These are phyloP conservation scores for Barbarea vulgaris DNA, from an alignment of 345 rosid genomes.

Conservation along the genomic window DNA sequence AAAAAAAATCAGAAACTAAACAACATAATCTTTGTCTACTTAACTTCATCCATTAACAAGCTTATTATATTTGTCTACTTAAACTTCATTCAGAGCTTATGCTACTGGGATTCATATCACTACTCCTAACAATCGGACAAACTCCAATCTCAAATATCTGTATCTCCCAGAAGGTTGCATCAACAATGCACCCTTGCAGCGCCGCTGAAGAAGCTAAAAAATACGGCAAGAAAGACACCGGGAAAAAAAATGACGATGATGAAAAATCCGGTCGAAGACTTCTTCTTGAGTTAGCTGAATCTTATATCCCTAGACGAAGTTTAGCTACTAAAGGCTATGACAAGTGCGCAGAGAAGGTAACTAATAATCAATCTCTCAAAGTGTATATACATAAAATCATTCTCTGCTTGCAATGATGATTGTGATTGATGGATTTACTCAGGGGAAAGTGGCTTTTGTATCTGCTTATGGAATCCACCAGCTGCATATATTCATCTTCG, in stretches of 20 bases:
- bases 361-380: neutral
- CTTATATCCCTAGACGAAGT: constrained; percentile 49
- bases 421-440: constrained; percentile 26
- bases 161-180: constrained; percentile 50
- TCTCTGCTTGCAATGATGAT: too few relatives aligned
- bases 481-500: constrained; percentile 92
- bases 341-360: constrained; percentile 56
- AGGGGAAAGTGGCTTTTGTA: constrained; percentile 87
- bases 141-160: constrained; percentile 64
- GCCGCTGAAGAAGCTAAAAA: neutral
- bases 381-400: neutral
- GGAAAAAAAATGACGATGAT: neutral
- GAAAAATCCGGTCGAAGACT: constrained; percentile 35
- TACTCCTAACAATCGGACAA: constrained; percentile 62
- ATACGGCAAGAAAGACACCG: constrained; percentile 1
- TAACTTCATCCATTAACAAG: constrained; percentile 17
- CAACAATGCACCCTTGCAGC: constrained; percentile 72
- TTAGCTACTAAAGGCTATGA: constrained; percentile 52
- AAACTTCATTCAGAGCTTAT: constrained; percentile 53
- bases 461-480: constrained; percentile 89
- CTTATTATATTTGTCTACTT: neutral
- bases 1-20: neutral
- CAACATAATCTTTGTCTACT: neutral
- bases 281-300: constrained; percentile 50
- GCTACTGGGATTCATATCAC: constrained; percentile 80